Evolutionary conservation across 805 yeast species (phyloP).

Genomic region (Teunomyces gatunensis): DNA sequence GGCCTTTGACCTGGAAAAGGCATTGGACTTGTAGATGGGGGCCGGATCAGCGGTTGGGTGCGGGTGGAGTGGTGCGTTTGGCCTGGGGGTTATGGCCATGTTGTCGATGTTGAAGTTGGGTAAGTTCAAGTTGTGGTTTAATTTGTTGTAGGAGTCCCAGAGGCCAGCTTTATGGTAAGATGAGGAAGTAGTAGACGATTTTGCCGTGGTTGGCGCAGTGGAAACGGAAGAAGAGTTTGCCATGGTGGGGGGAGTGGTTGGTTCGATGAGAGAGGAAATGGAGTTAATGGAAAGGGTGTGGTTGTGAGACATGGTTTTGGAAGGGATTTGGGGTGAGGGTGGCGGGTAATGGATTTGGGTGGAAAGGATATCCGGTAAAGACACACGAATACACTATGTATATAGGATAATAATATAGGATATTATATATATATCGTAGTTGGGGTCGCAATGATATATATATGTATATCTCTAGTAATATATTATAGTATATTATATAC

Average conservation of each 20-base stretch:
- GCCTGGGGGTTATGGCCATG: not conserved
- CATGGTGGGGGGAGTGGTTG: conserved; percentile 47
- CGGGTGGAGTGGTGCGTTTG: not conserved
- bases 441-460: not conserved
- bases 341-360: not conserved
- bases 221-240: conserved; percentile 1
- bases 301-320: conserved; percentile 14
- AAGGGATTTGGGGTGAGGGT: not conserved
- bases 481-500: conserved; percentile 2
- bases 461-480: not conserved
- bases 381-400: conserved; percentile 4
- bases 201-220: conserved; percentile 2
- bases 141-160: conserved; percentile 30
- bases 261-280: conserved; percentile 45
- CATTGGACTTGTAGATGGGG: not conserved
- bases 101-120: conserved; percentile 28
- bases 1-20: not conserved
- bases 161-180: conserved; percentile 18
- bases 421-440: conserved; percentile 1
- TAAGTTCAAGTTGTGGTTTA: conserved; percentile 23
- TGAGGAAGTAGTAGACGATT: not conserved
- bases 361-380: not conserved
- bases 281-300: conserved; percentile 45
- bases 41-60: conserved; percentile 3
- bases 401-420: conserved; percentile 1